A percentile compares a stretch with the other conserved stretches of the same genome.
Conservation (phyloP, 2,329 filamentous ascomycete genomes). For the Sporothrix pseudoabietina region DNA sequence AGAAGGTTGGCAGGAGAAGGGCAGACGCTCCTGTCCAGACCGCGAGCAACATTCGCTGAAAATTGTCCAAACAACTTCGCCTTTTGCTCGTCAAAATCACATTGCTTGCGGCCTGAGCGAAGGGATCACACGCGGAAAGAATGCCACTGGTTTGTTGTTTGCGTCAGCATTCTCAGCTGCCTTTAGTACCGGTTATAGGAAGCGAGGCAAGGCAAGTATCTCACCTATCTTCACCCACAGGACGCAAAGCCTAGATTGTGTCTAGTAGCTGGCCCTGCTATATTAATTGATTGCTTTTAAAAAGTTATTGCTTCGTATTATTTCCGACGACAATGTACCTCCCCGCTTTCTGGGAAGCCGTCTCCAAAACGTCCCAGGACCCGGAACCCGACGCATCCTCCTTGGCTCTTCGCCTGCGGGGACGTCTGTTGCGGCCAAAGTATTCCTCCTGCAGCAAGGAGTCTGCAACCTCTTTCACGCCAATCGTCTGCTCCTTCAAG, state of each 20-base stretch:
- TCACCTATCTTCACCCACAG: background rate
- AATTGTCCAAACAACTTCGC: no score
- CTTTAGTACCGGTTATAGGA: background rate
- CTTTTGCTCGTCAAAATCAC: no score
- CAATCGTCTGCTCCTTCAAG: slow-evolving; percentile 59
- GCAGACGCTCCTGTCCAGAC: slow-evolving; percentile 28
- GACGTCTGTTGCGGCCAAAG: slow-evolving; percentile 57
- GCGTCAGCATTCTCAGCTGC: background rate
- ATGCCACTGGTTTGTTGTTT: background rate
- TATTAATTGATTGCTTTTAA: background rate
- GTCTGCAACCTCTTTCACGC: slow-evolving; percentile 57
- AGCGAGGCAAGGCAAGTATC: background rate
- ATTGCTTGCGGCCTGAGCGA: background rate
- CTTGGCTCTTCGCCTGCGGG: slow-evolving; percentile 41
- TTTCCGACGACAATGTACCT: slow-evolving; percentile 78
- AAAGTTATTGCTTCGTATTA: slow-evolving; percentile 17
- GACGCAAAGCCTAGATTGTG: background rate
- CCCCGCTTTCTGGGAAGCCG: slow-evolving; percentile 66
- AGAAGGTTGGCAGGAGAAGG: slow-evolving; percentile 15
- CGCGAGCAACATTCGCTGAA: slow-evolving; percentile 24
- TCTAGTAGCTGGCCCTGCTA: background rate
- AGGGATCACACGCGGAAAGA: background rate
- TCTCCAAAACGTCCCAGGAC: slow-evolving; percentile 70
- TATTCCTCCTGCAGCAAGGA: slow-evolving; percentile 63
- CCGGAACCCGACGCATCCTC: slow-evolving; percentile 53